Conservation (phyloP, 108 stramenopile species). For the Cyclostephanos invisitatus region DNA sequence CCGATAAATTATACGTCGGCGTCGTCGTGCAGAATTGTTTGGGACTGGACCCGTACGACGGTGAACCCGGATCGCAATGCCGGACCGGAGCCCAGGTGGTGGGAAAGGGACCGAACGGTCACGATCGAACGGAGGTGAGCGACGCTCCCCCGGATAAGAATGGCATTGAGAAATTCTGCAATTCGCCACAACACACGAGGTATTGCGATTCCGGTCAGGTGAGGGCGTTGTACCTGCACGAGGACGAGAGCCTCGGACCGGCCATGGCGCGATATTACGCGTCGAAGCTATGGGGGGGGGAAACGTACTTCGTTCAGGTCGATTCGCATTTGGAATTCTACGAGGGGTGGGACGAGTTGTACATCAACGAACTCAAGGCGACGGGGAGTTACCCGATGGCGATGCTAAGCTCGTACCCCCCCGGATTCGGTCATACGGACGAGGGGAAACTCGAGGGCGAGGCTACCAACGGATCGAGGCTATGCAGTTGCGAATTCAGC, state of each 20-base stretch:
- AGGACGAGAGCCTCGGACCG: slow-evolving; percentile 90
- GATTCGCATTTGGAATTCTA: slow-evolving; percentile 88
- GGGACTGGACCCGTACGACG: slow-evolving; percentile 48
- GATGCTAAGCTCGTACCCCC: slow-evolving; percentile 83
- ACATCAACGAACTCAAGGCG: slow-evolving; percentile 61
- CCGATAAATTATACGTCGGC: slow-evolving; percentile 85
- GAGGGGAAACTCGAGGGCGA: slow-evolving; percentile 14
- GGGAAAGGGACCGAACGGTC: slow-evolving; percentile 58
- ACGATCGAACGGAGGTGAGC: slow-evolving; percentile 52
- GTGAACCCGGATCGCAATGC: slow-evolving; percentile 58
- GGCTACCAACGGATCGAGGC: slow-evolving; percentile 52
- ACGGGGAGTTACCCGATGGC: slow-evolving; percentile 68
- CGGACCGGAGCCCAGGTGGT: slow-evolving; percentile 79
- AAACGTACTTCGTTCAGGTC: slow-evolving; percentile 90
- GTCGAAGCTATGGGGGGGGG: slow-evolving; percentile 92
- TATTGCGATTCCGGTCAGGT: slow-evolving; percentile 78
- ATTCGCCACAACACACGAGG: slow-evolving; percentile 32
- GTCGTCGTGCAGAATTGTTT: slow-evolving; percentile 94
- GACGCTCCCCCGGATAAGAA: slow-evolving; percentile 81
- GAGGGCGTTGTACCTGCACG: slow-evolving; percentile 82
- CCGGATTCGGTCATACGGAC: slow-evolving; percentile 56
- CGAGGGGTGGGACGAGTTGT: slow-evolving; percentile 78
- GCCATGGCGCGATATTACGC: slow-evolving; percentile 90
- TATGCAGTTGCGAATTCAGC: slow-evolving; percentile 69
- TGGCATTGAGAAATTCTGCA: slow-evolving; percentile 82